Evolutionary conservation across 768 basidiomycete genomes (phyloP), one percentile per base, ranked within the genome.

Genomic region (Leccinum fibrillosum): DNA sequence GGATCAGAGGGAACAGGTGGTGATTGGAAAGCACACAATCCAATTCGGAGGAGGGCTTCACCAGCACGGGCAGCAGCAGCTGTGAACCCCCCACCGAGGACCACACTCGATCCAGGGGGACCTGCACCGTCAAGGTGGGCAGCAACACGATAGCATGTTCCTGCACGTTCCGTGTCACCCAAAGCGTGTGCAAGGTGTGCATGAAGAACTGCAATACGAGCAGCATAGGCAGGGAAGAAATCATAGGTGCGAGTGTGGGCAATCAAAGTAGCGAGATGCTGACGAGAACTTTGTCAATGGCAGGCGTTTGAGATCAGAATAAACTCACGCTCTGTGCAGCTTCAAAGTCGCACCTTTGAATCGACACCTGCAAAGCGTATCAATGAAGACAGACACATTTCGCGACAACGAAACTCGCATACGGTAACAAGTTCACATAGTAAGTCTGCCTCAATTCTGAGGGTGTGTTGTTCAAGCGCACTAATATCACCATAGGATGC

Each of bases 121-220:
- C 60, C 30, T 10, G 72, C 69, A 0, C 71, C 70, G 21, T 78
- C 76, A 0, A 89, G 72, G 50, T 76, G 71, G 5, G 82, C 82
- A 4, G 89, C 86, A 5, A 86, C 79, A 44, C 75, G 77, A 69
- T 91, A 92, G 56, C 86, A 88, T 37, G 78, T 74, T 50, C 77
- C 63, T 17, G 90, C 90, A 2, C 82, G 78, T 11, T 77, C 75
- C 0, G 74, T 67, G 8, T 81, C 76, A 1, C 83, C 82, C 4
- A 82, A 71, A 2, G 88, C 82, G 67, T 92, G 90, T 5, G 88
- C 85, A 28, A 92, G 80, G 59, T 92, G 88, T 0, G 84, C 90
- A 53, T 89, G 81, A 57, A 86, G 80, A 7, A 92, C 76, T 5
- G 86, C 79, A 11, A 90, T 83, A 4, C 86, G 82, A 1, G 85